Evolutionary conservation across 495 filamentous ascomycete species (phyloP).

Genomic region (Cercophora scortea): DNA sequence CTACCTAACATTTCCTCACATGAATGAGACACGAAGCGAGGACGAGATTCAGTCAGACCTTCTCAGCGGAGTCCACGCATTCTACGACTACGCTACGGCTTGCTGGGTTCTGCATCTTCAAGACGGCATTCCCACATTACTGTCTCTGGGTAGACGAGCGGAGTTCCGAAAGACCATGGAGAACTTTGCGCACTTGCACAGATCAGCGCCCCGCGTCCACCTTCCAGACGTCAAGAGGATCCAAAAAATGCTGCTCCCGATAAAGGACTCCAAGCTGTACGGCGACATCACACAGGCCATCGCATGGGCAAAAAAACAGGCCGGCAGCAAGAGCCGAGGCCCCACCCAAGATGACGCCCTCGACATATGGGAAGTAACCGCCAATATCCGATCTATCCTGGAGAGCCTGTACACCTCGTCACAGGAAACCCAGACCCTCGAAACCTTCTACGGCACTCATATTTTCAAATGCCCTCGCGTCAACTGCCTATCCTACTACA

Average conservation of each 20-base stretch:
- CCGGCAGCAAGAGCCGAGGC: neutral
- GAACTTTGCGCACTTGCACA: slow-evolving; percentile 12
- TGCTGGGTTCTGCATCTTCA: slow-evolving; percentile 32
- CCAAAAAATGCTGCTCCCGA: too few relatives aligned
- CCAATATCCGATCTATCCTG: neutral
- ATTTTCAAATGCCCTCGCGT: slow-evolving; percentile 34
- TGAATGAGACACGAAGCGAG: neutral
- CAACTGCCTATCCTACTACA: slow-evolving; percentile 32
- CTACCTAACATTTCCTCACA: slow-evolving; percentile 7
- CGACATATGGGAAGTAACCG: neutral
- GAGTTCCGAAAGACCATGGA: neutral
- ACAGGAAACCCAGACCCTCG: slow-evolving; percentile 5
- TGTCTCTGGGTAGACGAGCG: neutral
- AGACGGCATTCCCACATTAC: neutral
- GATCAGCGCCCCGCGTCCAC: neutral
- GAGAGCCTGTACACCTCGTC: neutral
- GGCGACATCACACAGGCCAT: neutral
- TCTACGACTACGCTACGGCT: slow-evolving; percentile 31
- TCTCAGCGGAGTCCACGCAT: slow-evolving; percentile 20
- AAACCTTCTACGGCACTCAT: slow-evolving; percentile 25
- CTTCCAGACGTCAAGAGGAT: too few relatives aligned
- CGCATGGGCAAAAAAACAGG: neutral
- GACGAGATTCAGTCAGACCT: slow-evolving; percentile 1
- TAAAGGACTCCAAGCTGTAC: too few relatives aligned
- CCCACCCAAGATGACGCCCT: neutral